phyloP scores from a whole-genome alignment of 2,329 filamentous ascomycete genomes.

The Beauveria brongniartii region DNA sequence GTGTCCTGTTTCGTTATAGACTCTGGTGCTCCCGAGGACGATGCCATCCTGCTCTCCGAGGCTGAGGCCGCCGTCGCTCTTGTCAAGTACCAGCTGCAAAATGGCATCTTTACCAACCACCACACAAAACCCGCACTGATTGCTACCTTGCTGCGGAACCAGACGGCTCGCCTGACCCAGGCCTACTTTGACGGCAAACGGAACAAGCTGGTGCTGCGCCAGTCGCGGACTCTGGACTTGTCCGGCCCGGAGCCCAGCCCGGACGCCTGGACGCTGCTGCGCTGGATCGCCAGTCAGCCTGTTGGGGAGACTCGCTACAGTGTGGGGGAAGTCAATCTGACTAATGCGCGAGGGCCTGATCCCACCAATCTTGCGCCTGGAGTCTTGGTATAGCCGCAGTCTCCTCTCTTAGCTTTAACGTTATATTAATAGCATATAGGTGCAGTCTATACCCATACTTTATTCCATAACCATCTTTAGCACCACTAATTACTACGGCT shows the following conservation, averaged over 20 bases:
- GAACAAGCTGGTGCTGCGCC: slow-evolving; percentile 1
- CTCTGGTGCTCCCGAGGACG: not conserved
- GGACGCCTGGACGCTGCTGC: not conserved
- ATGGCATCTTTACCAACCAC: not conserved
- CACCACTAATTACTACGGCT: not conserved
- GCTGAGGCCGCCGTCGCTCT: not conserved
- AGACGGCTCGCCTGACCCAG: not conserved
- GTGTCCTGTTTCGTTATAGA: not conserved
- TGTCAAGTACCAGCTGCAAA: not conserved
- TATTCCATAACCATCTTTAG: not conserved
- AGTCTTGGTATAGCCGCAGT: not conserved
- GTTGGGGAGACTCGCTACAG: not conserved
- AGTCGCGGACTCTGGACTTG: not conserved
- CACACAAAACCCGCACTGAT: not conserved
- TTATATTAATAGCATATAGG: not conserved
- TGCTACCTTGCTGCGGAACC: not conserved
- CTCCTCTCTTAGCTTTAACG: not conserved
- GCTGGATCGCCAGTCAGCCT: slow-evolving; percentile 1
- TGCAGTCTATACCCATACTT: not conserved
- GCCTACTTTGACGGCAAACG: slow-evolving; percentile 2
- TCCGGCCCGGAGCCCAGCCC: not conserved
- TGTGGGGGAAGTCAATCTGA: not conserved
- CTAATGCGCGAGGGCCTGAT: not conserved
- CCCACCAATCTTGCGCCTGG: not conserved
- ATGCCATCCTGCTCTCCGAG: not conserved